Evolutionary conservation across 2,329 filamentous ascomycete species (phyloP), one percentile per base, ranked within the genome.

Genomic region (Paramyrothecium roridum): DNA sequence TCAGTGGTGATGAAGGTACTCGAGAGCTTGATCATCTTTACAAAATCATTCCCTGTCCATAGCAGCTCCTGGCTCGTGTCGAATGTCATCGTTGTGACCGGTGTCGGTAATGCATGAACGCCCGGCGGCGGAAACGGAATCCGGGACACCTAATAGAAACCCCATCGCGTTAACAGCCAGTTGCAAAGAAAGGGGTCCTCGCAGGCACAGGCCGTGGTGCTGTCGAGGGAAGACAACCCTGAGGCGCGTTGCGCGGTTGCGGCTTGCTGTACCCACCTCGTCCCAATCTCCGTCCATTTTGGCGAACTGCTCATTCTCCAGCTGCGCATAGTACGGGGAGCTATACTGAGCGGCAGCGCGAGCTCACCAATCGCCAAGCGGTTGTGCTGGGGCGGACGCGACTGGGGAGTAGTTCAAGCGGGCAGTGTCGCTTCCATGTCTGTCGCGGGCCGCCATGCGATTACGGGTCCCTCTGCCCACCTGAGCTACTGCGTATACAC

Each of bases 1-100:
- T 43, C 37, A 43, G 37, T 43, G 7, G 37, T 19, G n/a, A 4
- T 17, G 37, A 45, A 37, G 26, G 21, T n/a, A 30, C 23, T 37
- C 13, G 48, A 48, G 8, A 17, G 2, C 11, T 12, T 33, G 21
- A 40, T 47, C 33, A 12, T 30, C 65, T 84, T 78, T 79, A 95
- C 91, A 80, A 87, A 91, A 76, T 95, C 90, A 72, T 95, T 96
- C 49, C 93, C 96, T 3, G 87, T 86, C 95, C 96, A 99, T 53
- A 99, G 76, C 37, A 99, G 81, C 72, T 99, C 95, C 71, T 96
- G 89, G 43, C 82, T 81, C 55, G 88, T 89, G 72, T 99, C 95
- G 73, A 99, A 99, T 50, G 89, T 88, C 71, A 97, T 83, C 3
- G 91, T 88, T 48, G 89, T 88, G 62, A 91, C 85, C 55, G 85